phyloP scores from a whole-genome alignment of 495 filamentous ascomycete genomes.

The Podospora comata region DNA sequence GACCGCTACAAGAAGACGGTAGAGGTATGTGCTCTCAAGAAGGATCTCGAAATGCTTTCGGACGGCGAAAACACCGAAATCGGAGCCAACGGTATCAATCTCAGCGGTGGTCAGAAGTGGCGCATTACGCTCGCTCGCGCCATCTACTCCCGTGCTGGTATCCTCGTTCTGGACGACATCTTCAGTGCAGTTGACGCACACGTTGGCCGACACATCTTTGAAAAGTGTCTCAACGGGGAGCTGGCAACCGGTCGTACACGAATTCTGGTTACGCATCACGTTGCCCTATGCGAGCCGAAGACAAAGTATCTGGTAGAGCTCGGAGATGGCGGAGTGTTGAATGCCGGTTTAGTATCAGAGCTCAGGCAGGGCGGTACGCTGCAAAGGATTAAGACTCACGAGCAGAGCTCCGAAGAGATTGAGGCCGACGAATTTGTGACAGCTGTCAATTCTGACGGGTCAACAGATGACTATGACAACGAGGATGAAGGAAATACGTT shows the following conservation, averaged over 20 bases:
- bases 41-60: constrained; percentile 69
- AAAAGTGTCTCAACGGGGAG: constrained; percentile 68
- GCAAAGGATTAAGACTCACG: constrained; percentile 57
- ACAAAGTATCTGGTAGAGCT: constrained; percentile 70
- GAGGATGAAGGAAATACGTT: constrained; percentile 35
- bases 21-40: constrained; percentile 65
- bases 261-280: constrained; percentile 79
- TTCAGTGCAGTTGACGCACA: constrained; percentile 74
- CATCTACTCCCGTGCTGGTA: constrained; percentile 74
- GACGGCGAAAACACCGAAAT: constrained; percentile 79
- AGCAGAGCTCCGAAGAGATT: constrained; percentile 44
- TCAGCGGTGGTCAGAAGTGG: constrained; percentile 84
- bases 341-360: constrained; percentile 59
- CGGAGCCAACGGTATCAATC: constrained; percentile 76
- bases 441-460: constrained; percentile 46
- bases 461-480: constrained; percentile 27
- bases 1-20: constrained; percentile 63
- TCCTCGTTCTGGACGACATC: constrained; percentile 80
- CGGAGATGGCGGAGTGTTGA: constrained; percentile 60
- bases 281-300: constrained; percentile 64
- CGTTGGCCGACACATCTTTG: constrained; percentile 73
- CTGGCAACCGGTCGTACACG: constrained; percentile 67
- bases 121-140: constrained; percentile 74
- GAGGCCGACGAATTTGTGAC: constrained; percentile 45
- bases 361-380: constrained; percentile 55